A percentile compares a stretch with the other conserved stretches of the same genome.
These are phyloP conservation scores for Phytophthora pisi DNA, from an alignment of 352 stramenopile species.

Conservation along the genomic window DNA sequence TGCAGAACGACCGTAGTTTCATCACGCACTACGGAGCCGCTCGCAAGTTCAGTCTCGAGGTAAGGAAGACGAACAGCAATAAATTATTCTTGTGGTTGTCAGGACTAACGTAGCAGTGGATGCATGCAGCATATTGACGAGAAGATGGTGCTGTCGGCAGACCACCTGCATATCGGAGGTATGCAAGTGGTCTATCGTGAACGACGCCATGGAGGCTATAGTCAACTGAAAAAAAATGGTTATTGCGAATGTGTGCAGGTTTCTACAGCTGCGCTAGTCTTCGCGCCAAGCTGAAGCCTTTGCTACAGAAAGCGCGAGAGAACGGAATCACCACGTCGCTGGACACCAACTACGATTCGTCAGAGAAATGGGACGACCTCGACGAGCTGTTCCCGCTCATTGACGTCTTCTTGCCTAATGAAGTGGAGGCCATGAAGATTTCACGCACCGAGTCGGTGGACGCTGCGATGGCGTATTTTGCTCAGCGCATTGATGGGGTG, in stretches of 20 bases:
- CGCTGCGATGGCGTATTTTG: constrained; percentile 60
- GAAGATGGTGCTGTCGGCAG: constrained; percentile 52
- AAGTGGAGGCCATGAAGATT: constrained; percentile 80
- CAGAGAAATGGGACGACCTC: constrained; percentile 66
- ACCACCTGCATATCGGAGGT: constrained; percentile 84
- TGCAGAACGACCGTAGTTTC: constrained; percentile 78
- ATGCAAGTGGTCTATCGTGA: neutral
- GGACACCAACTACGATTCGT: constrained; percentile 86
- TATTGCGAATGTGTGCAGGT: constrained; percentile 19
- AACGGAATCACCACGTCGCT: constrained; percentile 79
- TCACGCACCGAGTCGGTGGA: constrained; percentile 52
- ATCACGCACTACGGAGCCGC: constrained; percentile 82
- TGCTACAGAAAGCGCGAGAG: constrained; percentile 60
- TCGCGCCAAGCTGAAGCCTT: constrained; percentile 57
- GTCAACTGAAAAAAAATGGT: neutral
- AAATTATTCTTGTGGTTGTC: neutral
- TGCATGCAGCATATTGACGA: constrained; percentile 66
- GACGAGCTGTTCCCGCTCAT: constrained; percentile 69
- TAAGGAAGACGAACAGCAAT: constrained; percentile 14
- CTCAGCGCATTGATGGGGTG: constrained; percentile 43
- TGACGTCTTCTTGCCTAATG: constrained; percentile 86
- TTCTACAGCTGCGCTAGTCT: constrained; percentile 82
- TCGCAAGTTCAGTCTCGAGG: constrained; percentile 64
- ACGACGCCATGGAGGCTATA: neutral
- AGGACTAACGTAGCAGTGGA: neutral